phyloP scores from a whole-genome alignment of 2,329 filamentous ascomycete genomes.

The Cytospora paraplurivora region DNA sequence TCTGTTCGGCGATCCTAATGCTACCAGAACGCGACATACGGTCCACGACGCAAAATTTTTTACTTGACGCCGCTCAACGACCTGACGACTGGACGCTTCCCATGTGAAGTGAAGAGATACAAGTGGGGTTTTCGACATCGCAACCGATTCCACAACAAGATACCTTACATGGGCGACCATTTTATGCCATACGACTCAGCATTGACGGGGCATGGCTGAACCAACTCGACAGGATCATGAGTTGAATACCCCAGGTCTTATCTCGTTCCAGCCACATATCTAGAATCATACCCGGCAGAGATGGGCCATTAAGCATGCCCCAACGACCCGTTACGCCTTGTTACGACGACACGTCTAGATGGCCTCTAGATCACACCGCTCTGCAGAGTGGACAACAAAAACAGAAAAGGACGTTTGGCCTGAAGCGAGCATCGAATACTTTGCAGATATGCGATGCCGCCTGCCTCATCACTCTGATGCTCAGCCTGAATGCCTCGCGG shows the following conservation, averaged over 20 bases:
- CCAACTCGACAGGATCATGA: slow-evolving; percentile 29
- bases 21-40: slow-evolving; percentile 23
- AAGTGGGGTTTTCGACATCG: slow-evolving; percentile 18
- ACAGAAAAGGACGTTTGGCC: slow-evolving; percentile 20
- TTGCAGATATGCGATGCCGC: slow-evolving; percentile 8
- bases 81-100: slow-evolving; percentile 26
- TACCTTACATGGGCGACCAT: slow-evolving; percentile 30
- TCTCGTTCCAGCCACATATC: slow-evolving; percentile 23
- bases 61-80: slow-evolving; percentile 23
- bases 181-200: slow-evolving; percentile 31
- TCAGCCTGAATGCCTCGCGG: slow-evolving; percentile 12
- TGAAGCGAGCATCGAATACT: slow-evolving; percentile 23
- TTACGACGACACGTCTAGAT: slow-evolving; percentile 30
- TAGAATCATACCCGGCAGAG: slow-evolving; percentile 26
- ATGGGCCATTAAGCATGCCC: slow-evolving; percentile 26
- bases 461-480: slow-evolving; percentile 18
- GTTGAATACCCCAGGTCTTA: slow-evolving; percentile 21
- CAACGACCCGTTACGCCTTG: slow-evolving; percentile 29
- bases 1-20: slow-evolving; percentile 20
- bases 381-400: slow-evolving; percentile 17
- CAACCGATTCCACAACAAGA: slow-evolving; percentile 22
- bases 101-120: slow-evolving; percentile 10
- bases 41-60: slow-evolving; percentile 18
- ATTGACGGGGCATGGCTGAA: slow-evolving; percentile 28
- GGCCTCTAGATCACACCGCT: slow-evolving; percentile 28